phyloP scores from a whole-genome alignment of 2,329 filamentous ascomycete species.

The Xylariales sp. region DNA sequence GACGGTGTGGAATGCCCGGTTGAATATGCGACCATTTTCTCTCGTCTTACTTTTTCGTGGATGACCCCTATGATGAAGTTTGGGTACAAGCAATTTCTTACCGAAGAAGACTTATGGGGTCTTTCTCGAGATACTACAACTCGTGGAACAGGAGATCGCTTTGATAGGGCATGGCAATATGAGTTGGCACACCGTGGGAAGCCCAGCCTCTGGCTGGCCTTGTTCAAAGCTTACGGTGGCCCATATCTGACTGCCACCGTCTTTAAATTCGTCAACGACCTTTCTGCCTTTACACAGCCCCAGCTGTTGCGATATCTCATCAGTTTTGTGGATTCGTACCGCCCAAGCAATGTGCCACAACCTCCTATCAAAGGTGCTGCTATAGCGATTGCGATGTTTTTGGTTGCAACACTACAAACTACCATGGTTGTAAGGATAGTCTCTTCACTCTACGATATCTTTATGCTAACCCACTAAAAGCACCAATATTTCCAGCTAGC shows the following conservation, averaged over 20 bases:
- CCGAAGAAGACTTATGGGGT: slow-evolving; percentile 96
- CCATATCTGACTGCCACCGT: slow-evolving; percentile 84
- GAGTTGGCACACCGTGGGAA: slow-evolving; percentile 75
- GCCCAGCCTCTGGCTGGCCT: slow-evolving; percentile 87
- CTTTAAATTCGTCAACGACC: slow-evolving; percentile 90
- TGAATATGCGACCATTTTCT: slow-evolving; percentile 95
- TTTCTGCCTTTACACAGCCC: slow-evolving; percentile 88
- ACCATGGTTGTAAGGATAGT: slow-evolving; percentile 71
- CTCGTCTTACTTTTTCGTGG: slow-evolving; percentile 93
- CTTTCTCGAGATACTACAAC: slow-evolving; percentile 84
- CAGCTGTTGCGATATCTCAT: slow-evolving; percentile 90
- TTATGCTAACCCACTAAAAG: slow-evolving; percentile 45
- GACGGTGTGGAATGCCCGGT: slow-evolving; percentile 72
- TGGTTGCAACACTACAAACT: slow-evolving; percentile 86
- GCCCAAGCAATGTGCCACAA: slow-evolving; percentile 68
- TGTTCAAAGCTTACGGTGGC: slow-evolving; percentile 85
- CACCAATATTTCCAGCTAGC: slow-evolving; percentile 98
- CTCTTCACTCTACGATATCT: not conserved
- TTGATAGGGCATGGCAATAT: slow-evolving; percentile 80
- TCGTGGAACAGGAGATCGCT: slow-evolving; percentile 73
- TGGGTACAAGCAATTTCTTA: slow-evolving; percentile 91
- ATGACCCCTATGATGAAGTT: slow-evolving; percentile 98
- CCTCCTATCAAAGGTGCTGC: slow-evolving; percentile 85
- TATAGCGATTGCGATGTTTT: slow-evolving; percentile 93
- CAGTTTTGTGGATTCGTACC: slow-evolving; percentile 83